Evolutionary conservation across 2,329 filamentous ascomycete species (phyloP), one percentile per base, ranked within the genome.

Genomic region (Nigrospora oryzae): DNA sequence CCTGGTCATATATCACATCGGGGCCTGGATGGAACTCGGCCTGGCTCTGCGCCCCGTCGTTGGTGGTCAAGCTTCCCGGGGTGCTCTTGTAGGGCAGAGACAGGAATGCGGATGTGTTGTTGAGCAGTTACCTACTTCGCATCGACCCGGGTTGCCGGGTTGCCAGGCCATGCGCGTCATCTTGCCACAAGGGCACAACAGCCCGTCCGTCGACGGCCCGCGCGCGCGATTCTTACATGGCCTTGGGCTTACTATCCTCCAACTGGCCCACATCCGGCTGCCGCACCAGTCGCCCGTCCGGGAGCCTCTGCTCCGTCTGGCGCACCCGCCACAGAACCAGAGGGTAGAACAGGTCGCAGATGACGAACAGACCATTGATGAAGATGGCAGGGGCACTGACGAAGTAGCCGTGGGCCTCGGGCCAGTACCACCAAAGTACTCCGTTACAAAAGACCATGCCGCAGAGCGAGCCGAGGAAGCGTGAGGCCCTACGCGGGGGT

Each of bases 351-450:
- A 70, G 33, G 49, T 76, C 73, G 40, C 65, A 69, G 14, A 65
- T 38, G 2, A 70, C 44, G 13, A 63, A 63, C 0, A 64, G 63
- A 1, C 60, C 64, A 48, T 63, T 62, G 13, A 75, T 52, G 46
- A 73, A 66, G 4, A 72, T 38, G 1, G 63, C 65, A 5, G 71
- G 55, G 0, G 67, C 69, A 31, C 64, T 65, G 40, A 64, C 57
- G 30, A 70, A 65, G 52, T 72, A 76, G 11, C 63, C 64, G 51
- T 75, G 68, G 1, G 70, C 67, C 45, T 74, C 73, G 3, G 69
- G 70, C 73, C 73, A 75, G 50, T 65, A 65, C 59, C 66, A 71
- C 70, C 70, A 74, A n/a, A 69, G 55, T 37, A 71, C 50, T 10
- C 56, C 55, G 43, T 66, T 67, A 37, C 58, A 60, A 11, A 64